phyloP scores from a whole-genome alignment of 139 green algal genomes.

The Desmodesmus armatus region DNA sequence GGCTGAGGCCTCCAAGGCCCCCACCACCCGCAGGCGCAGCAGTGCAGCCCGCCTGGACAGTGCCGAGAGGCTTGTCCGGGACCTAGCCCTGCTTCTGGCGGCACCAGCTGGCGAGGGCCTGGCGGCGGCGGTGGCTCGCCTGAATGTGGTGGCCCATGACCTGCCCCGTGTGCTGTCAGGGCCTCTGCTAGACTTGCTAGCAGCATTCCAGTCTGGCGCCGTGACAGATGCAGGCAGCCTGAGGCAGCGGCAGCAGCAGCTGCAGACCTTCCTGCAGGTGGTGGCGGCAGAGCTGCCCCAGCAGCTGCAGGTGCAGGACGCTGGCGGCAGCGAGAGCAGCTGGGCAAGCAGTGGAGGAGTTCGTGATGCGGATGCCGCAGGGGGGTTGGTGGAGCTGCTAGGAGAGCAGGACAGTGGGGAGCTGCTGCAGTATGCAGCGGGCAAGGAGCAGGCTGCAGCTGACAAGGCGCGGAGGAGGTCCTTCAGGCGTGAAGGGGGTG shows the following conservation, averaged over 20 bases:
- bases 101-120: neutral
- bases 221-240: neutral
- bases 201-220: neutral
- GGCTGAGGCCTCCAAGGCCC: too few species aligned
- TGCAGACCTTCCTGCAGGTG: slow-evolving; percentile 2
- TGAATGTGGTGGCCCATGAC: slow-evolving; percentile 20
- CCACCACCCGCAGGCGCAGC: too few species aligned
- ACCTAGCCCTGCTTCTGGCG: slow-evolving; percentile 14
- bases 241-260: slow-evolving; percentile 18
- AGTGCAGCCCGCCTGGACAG: neutral
- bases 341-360: too few species aligned
- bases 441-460: neutral
- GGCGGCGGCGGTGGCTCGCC: neutral
- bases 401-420: slow-evolving; percentile 12
- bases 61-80: neutral
- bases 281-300: slow-evolving; percentile 24
- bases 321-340: neutral
- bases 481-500: neutral
- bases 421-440: slow-evolving; percentile 12
- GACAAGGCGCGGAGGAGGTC: neutral
- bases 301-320: neutral
- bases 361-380: neutral
- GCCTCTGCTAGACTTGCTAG: slow-evolving; percentile 20
- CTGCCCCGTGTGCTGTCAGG: slow-evolving; percentile 32
- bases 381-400: slow-evolving; percentile 40